A percentile compares a stretch with the other conserved stretches of the same genome.
phyloP scores from a whole-genome alignment of 257 asterid species.

The Ligustrum vulgare region DNA sequence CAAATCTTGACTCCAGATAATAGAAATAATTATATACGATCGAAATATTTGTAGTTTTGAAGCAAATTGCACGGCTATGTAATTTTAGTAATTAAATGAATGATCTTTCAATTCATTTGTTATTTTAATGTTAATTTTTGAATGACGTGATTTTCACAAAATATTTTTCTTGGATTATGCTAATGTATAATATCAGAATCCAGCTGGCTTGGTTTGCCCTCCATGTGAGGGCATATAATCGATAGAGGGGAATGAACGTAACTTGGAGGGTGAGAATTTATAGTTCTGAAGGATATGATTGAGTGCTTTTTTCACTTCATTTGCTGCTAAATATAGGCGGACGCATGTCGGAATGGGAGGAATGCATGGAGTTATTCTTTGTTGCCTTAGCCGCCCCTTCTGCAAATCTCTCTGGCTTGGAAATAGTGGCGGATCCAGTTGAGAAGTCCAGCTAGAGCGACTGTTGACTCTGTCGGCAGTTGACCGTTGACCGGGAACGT shows the following conservation, averaged over 20 bases:
- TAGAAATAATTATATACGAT: neutral
- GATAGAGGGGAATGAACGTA: neutral
- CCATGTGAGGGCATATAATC: slow-evolving; percentile 1
- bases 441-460: too few relatives aligned
- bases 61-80: neutral
- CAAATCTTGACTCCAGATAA: neutral
- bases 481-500: too few relatives aligned
- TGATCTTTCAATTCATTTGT: neutral
- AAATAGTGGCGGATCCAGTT: too few relatives aligned
- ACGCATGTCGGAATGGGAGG: slow-evolving; percentile 45
- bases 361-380: slow-evolving; percentile 43
- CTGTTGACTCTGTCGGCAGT: too few relatives aligned
- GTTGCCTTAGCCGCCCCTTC: slow-evolving; percentile 42
- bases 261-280: slow-evolving; percentile 21
- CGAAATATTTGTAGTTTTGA: neutral
- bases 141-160: neutral
- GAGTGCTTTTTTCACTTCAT: slow-evolving; percentile 43
- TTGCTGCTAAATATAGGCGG: slow-evolving; percentile 42
- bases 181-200: neutral
- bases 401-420: slow-evolving; percentile 41
- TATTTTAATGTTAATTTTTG: neutral
- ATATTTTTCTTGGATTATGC: neutral
- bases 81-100: neutral
- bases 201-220: neutral
- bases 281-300: slow-evolving; percentile 43